Evolutionary conservation across 1,139 yeast genomes (phyloP), one percentile per base, ranked within the genome.

Genomic region (Blastobotrys persicus): DNA sequence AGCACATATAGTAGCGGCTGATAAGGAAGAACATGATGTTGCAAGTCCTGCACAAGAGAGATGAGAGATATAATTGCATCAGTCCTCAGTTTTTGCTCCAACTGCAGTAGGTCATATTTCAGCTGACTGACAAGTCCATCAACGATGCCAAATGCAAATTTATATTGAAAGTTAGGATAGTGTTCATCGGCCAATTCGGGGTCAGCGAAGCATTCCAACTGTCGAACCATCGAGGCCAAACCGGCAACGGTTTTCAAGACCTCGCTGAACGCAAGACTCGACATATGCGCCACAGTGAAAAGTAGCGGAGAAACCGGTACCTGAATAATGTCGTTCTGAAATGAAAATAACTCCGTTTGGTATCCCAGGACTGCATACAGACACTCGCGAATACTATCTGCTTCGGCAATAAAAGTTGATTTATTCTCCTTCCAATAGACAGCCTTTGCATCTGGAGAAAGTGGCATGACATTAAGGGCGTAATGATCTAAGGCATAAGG

Each of bases 381-480:
- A 14, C 52, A 35, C 44, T 59, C 62, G n/a, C 60, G 52, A 9
- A 52, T 37, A 5, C 51, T 46, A 31, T 58, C 58, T 6, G 55
- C 44, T 20, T 50, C 55, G 3, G 56, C 39, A 3, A 53, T 31
- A 48, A 32, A 16, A 31, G 13, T 44, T 7, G 34, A 34, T 16
- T 12, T n/a, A 9, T 26, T 20, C 34, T 13, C 44, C 12, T 31
- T 14, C 44, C 44, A 42, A 28, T 42, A 42, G 26, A 28, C 26
- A 9, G 44, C 20, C 20, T 34, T 23, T 3, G 17, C 5, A 3
- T 37, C 41, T 14, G 19, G 5, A 5, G 9, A 23, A 9, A 23
- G 28, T 28, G 17, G 14, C 26, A 18, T 28, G 7, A 37, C 7
- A 14, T 37, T 19, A 3, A 37, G 12, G 3, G 26, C 26, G n/a